phyloP scores from a whole-genome alignment of 106 monocot species.

The Dactylorhiza incarnata region DNA sequence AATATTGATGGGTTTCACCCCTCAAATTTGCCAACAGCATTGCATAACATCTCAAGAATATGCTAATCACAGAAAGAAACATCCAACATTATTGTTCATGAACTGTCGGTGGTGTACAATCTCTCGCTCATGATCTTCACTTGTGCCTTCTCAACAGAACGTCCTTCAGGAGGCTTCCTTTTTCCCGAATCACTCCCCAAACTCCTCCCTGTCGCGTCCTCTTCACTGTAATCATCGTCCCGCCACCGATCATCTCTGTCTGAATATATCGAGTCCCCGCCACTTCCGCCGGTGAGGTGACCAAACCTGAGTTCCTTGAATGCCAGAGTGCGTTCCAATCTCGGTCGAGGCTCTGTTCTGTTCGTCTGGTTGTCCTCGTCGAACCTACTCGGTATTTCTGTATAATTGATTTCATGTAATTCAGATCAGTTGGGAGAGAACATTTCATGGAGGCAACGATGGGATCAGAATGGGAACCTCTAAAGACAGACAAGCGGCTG shows the following conservation, averaged over 20 bases:
- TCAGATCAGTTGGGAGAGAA: neutral
- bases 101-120: no score
- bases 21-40: no score
- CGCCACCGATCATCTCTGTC: constrained; percentile 21
- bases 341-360: neutral
- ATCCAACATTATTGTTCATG: no score
- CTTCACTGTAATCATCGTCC: constrained; percentile 19
- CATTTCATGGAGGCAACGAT: neutral
- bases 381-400: neutral
- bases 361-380: neutral
- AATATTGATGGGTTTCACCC: no score
- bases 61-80: no score
- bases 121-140: constrained; percentile 3
- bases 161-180: constrained; percentile 4
- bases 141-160: neutral
- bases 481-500: constrained; percentile 8
- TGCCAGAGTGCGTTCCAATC: neutral
- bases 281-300: constrained; percentile 8
- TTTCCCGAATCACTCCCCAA: neutral
- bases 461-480: constrained; percentile 13
- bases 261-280: constrained; percentile 20
- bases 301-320: constrained; percentile 27
- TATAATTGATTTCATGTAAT: neutral
- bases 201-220: constrained; percentile 4
- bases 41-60: no score